Base-by-base conservation (phyloP, 225 moss, liverwort and hornwort species). In the Bryoerythrophyllum caledonicum region DNA sequence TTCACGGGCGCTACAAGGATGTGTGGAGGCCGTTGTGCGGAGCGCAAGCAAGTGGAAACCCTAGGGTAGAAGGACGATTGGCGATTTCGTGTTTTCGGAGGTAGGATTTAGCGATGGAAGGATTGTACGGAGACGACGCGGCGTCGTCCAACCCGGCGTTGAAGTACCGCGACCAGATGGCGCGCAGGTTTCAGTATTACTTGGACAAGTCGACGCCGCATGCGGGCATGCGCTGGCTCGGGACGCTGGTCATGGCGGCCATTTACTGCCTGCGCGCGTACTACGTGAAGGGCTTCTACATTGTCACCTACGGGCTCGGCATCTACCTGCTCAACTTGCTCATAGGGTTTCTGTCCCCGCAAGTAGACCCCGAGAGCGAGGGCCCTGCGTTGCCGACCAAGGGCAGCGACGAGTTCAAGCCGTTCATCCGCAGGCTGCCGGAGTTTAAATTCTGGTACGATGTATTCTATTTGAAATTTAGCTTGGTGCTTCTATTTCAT, bases 141-240 rank as follows among this genome's bases (percentile, higher is more conserved):
- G 70, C 79, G 44, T 78, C 83, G 60, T 82, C 85, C 40, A 89
- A 86, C 73, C 93, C 95, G 43, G 88, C 81, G 62, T 81, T 85
- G 63, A 99, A 99, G 78, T 99, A 92, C 90, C 90, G 89, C 78
- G 99, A 93, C 80, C 88, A 93, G 74, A 68, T 88, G 69, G 75
- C 89, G 60, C 95, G 95, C 24, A 88, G 85, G 84, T 99, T 99
- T 63, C 99, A 99, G 84, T 86, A 92, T 73, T 99, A 95, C 46
- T 86, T 99, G 89, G 99, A 99, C 84, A 99, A 95, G 87, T 99
- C 93, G 72, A 99, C 99, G 44, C 99, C 93, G 49, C 99, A 99
- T 76, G 90, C 92, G 34, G 89, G 88, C 80, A 74, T 90, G 46
- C 99, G 99, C 30, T 99, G 99, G 99, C 54, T 88, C 41, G 99